Percentiles rank a stretch among this genome's conserved stretches.
These are phyloP conservation scores for Astragalus glycyphyllos DNA, from an alignment of 306 rosid species.

Conservation along the genomic window DNA sequence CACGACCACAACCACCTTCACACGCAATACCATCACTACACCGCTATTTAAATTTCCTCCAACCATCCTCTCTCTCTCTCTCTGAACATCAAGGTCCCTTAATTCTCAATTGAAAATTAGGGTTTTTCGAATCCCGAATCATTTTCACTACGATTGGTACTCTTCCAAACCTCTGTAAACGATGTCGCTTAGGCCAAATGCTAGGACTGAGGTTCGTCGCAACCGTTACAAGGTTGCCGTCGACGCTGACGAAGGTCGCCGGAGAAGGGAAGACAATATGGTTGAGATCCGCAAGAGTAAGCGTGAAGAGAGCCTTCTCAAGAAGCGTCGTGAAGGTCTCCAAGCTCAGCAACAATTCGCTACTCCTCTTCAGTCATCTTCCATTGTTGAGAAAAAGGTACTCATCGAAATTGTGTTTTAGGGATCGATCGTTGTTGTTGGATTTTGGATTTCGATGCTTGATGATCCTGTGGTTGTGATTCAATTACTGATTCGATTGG, in stretches of 20 bases:
- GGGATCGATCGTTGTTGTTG: constrained; percentile 39
- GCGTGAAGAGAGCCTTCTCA: constrained; percentile 86
- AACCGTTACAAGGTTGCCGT: constrained; percentile 93
- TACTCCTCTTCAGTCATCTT: constrained; percentile 53
- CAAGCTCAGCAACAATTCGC: constrained; percentile 73
- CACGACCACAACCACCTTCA: constrained; percentile 15
- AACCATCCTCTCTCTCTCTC: constrained; percentile 10
- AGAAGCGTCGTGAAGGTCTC: constrained; percentile 93
- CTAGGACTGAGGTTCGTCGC: constrained; percentile 90
- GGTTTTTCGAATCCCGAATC: constrained; percentile 49
- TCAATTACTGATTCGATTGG: background rate
- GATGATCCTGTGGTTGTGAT: constrained; percentile 25
- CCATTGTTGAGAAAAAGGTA: constrained; percentile 78
- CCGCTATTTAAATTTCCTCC: constrained; percentile 45
- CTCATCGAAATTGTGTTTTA: background rate
- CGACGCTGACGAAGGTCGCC: constrained; percentile 92
- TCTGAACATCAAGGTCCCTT: constrained; percentile 31
- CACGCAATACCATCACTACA: constrained; percentile 19
- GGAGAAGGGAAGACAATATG: constrained; percentile 88
- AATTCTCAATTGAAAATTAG: constrained; percentile 44
- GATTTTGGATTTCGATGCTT: constrained; percentile 8
- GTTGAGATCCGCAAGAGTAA: constrained; percentile 96
- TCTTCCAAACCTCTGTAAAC: background rate
- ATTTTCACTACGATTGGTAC: constrained; percentile 27
- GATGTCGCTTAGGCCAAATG: constrained; percentile 89